phyloP scores from a whole-genome alignment of 345 rosid species.

The Rhizophora apiculata region DNA sequence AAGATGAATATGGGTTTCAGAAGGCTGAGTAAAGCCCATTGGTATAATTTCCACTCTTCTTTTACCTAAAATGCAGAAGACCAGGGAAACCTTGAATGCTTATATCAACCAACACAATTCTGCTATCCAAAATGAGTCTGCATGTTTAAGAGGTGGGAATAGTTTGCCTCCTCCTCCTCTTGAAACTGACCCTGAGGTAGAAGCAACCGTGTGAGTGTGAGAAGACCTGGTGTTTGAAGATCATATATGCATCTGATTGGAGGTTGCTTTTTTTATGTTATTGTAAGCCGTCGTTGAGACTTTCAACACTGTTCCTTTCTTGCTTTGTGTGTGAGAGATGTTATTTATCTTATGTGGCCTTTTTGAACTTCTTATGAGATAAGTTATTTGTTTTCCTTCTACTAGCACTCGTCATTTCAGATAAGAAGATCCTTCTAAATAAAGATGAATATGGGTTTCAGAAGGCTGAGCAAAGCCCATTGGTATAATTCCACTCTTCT shows the following conservation, averaged over 20 bases:
- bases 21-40: slow-evolving; percentile 42
- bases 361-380: background rate
- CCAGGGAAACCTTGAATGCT: slow-evolving; percentile 77
- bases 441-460: slow-evolving; percentile 82
- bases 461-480: slow-evolving; percentile 64
- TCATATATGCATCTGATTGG: background rate
- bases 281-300: background rate
- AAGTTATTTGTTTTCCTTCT: slow-evolving; percentile 5
- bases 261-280: slow-evolving; percentile 3
- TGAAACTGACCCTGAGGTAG: slow-evolving; percentile 65
- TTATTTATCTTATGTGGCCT: background rate
- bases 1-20: slow-evolving; percentile 76
- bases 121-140: slow-evolving; percentile 82
- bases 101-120: slow-evolving; percentile 84
- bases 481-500: background rate
- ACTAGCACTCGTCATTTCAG: slow-evolving; percentile 31
- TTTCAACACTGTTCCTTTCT: background rate
- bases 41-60: background rate
- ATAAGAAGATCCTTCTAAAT: slow-evolving; percentile 71
- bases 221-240: slow-evolving; percentile 1
- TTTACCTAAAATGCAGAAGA: slow-evolving; percentile 45
- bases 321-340: background rate
- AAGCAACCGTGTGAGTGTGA: slow-evolving; percentile 48
- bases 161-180: slow-evolving; percentile 37
- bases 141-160: slow-evolving; percentile 74